Evolutionary conservation across 257 asterid species (phyloP).

Genomic region (Sherardia arvensis): DNA sequence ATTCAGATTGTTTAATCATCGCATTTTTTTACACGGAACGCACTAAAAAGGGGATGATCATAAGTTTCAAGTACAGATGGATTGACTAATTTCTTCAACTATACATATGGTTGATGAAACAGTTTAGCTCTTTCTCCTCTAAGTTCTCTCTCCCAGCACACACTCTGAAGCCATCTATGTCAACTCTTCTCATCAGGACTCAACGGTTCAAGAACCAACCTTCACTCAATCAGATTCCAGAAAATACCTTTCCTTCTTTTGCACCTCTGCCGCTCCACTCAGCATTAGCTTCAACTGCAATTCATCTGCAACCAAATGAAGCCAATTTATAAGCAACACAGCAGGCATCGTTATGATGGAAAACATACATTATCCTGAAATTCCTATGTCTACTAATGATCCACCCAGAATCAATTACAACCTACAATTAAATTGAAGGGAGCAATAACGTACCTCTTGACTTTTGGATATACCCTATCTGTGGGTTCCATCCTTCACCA

Average conservation of each 20-base stretch:
- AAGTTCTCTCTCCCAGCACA: not conserved
- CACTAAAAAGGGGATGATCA: not conserved
- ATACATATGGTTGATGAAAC: not conserved
- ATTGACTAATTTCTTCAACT: not conserved
- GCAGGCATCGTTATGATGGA: not conserved
- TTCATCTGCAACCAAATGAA: not conserved
- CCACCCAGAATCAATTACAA: not conserved
- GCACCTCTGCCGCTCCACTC: slow-evolving; percentile 9
- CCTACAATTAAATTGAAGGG: not conserved
- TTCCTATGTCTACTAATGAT: not conserved
- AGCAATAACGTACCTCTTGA: slow-evolving; percentile 29
- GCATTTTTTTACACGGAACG: not conserved
- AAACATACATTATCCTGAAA: too few species aligned
- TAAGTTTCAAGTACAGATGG: not conserved
- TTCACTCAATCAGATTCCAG: not conserved
- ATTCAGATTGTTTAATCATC: not conserved
- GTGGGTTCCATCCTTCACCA: slow-evolving; percentile 64
- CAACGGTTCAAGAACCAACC: not conserved
- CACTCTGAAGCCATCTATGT: not conserved
- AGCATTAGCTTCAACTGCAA: slow-evolving; percentile 19
- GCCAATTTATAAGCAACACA: not conserved
- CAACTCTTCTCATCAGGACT: slow-evolving; percentile 1
- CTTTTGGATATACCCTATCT: slow-evolving; percentile 41
- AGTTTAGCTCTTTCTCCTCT: not conserved
- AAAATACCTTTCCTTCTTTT: not conserved